phyloP scores from a whole-genome alignment of 2,329 filamentous ascomycete species.

The Colletotrichum lentis region DNA sequence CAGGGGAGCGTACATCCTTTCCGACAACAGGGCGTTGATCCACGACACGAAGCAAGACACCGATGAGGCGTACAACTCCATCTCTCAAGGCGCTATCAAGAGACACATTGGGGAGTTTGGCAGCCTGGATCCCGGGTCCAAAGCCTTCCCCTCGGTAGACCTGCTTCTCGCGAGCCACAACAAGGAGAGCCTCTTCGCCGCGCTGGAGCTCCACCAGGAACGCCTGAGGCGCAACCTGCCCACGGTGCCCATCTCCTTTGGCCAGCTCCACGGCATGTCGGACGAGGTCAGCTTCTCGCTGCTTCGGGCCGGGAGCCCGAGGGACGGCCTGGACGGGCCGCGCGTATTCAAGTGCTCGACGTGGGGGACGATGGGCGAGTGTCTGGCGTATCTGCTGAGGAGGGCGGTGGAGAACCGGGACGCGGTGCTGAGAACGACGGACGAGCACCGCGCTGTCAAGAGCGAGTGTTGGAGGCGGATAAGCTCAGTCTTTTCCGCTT shows the following conservation, averaged over 20 bases:
- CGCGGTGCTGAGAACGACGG: slow-evolving; percentile 43
- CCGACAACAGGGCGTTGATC: slow-evolving; percentile 59
- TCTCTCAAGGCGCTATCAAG: slow-evolving; percentile 52
- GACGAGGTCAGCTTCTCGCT: slow-evolving; percentile 63
- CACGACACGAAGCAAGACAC: slow-evolving; percentile 63
- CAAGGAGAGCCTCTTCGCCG: slow-evolving; percentile 50
- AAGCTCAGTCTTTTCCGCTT: slow-evolving; percentile 3
- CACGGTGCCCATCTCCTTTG: slow-evolving; percentile 54
- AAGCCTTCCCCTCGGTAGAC: slow-evolving; percentile 54
- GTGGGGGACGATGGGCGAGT: slow-evolving; percentile 52
- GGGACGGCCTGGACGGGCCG: slow-evolving; percentile 39
- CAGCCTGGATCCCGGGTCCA: slow-evolving; percentile 40
- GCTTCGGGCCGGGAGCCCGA: slow-evolving; percentile 48
- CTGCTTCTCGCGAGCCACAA: slow-evolving; percentile 66
- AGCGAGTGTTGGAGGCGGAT: slow-evolving; percentile 46
- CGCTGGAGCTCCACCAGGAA: slow-evolving; percentile 54
- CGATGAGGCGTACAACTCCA: slow-evolving; percentile 59
- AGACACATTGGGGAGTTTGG: slow-evolving; percentile 51
- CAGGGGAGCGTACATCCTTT: slow-evolving; percentile 63
- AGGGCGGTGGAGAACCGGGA: slow-evolving; percentile 51
- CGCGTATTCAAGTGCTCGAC: slow-evolving; percentile 53
- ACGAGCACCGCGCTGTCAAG: slow-evolving; percentile 46
- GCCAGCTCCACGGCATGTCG: slow-evolving; percentile 66
- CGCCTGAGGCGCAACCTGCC: slow-evolving; percentile 48
- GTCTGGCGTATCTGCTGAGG: slow-evolving; percentile 50